Conservation (phyloP, 345 rosid species). For the Dovyalis caffra region DNA sequence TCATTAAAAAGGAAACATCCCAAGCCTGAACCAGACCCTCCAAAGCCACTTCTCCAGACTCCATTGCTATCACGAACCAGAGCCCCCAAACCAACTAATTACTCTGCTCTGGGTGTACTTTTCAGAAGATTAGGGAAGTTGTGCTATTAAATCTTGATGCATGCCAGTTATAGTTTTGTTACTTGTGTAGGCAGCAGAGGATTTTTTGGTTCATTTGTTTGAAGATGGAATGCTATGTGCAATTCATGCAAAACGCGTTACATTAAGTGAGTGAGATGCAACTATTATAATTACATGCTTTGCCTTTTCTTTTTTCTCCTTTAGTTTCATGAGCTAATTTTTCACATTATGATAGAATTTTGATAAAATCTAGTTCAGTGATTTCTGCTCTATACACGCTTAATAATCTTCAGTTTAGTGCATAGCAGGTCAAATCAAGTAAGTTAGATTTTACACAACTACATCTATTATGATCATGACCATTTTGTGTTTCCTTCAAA, state of each 20-base stretch:
- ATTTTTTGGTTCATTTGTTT: slow-evolving; percentile 63
- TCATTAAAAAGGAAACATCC: background rate
- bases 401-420: too few relatives aligned
- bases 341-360: background rate
- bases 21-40: background rate
- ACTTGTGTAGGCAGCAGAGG: slow-evolving; percentile 80
- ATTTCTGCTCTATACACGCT: background rate
- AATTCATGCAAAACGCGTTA: slow-evolving; percentile 88
- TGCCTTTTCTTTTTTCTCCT: background rate
- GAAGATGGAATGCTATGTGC: slow-evolving; percentile 88
- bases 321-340: background rate
- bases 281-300: background rate
- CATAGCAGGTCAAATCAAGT: background rate
- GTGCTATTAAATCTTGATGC: background rate
- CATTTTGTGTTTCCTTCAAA: background rate
- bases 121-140: background rate
- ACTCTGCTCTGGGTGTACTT: background rate
- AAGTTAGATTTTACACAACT: background rate
- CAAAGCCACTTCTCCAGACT: background rate
- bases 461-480: background rate
- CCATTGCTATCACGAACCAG: background rate
- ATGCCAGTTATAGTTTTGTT: slow-evolving; percentile 5
- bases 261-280: slow-evolving; percentile 66
- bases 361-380: background rate
- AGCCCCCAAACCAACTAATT: background rate